Percentiles rank a stretch among this genome's conserved stretches.
These are phyloP conservation scores for Raffaelea ambrosiae DNA, from an alignment of 2,329 filamentous ascomycete genomes.

Conservation along the genomic window DNA sequence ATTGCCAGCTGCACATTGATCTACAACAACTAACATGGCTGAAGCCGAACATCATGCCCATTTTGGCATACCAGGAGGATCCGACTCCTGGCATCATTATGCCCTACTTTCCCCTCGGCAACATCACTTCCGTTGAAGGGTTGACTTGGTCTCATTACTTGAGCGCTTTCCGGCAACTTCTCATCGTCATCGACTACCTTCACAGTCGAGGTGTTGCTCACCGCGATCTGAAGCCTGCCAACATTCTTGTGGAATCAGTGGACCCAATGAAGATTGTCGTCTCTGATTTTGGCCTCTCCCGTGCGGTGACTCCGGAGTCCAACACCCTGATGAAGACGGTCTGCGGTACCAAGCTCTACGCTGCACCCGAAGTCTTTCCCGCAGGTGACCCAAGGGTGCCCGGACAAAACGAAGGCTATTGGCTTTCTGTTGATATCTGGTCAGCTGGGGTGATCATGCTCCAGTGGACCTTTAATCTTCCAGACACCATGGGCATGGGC, in stretches of 20 bases:
- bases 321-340: background rate
- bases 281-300: slow-evolving; percentile 91
- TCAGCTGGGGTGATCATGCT: slow-evolving; percentile 4
- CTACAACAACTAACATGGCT: background rate
- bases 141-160: background rate
- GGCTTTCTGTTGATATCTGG: slow-evolving; percentile 3
- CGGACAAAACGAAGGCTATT: background rate
- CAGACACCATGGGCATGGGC: background rate
- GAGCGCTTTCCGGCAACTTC: slow-evolving; percentile 1
- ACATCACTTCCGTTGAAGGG: background rate
- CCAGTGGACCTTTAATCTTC: background rate
- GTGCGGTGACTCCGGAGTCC: slow-evolving; percentile 27
- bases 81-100: background rate
- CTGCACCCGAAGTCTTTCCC: background rate
- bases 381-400: background rate
- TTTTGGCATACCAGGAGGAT: background rate
- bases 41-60: background rate
- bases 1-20: too few species aligned
- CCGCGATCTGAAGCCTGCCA: slow-evolving; percentile 93
- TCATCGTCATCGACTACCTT: background rate
- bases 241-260: slow-evolving; percentile 81
- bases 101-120: background rate
- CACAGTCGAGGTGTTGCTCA: slow-evolving; percentile 36
- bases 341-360: slow-evolving; percentile 2
- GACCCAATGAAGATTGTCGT: slow-evolving; percentile 83